phyloP scores from a whole-genome alignment of 2,329 filamentous ascomycete species.

The Coniochaeta sp. region DNA sequence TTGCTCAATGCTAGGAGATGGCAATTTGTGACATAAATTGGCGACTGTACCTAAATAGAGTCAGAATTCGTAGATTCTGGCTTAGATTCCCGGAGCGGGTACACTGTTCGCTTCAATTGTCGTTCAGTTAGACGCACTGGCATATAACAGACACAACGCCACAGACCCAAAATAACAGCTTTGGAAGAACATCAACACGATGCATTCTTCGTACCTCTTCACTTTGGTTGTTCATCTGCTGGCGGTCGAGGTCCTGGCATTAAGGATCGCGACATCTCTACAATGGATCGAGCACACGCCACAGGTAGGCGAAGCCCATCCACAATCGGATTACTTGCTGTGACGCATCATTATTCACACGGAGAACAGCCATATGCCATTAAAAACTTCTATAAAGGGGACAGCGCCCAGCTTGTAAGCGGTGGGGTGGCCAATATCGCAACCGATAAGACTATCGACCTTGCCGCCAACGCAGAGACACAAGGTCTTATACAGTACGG shows the following conservation, averaged over 20 bases:
- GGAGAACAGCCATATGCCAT: slow-evolving; percentile 10
- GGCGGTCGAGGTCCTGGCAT: neutral
- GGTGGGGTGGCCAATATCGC: slow-evolving; percentile 23
- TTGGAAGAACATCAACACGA: neutral
- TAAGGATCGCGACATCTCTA: slow-evolving; percentile 9
- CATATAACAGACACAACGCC: neutral
- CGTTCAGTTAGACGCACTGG: neutral
- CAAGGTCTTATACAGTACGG: slow-evolving; percentile 24
- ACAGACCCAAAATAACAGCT: neutral
- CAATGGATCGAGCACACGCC: slow-evolving; percentile 11
- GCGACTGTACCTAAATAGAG: neutral
- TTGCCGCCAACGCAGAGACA: slow-evolving; percentile 26
- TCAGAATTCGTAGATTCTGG: neutral
- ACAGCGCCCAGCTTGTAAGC: slow-evolving; percentile 14
- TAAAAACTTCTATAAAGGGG: slow-evolving; percentile 10
- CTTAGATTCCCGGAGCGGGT: no score
- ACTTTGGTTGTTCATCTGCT: neutral
- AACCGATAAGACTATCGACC: slow-evolving; percentile 17
- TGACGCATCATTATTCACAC: neutral
- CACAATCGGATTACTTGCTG: neutral
- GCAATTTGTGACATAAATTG: neutral
- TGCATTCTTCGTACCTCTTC: neutral
- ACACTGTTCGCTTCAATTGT: no score
- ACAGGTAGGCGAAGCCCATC: neutral
- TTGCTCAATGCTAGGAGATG: neutral